Base-by-base conservation (phyloP, 2,329 filamentous ascomycete genomes). In the Talaromyces rugulosus region DNA sequence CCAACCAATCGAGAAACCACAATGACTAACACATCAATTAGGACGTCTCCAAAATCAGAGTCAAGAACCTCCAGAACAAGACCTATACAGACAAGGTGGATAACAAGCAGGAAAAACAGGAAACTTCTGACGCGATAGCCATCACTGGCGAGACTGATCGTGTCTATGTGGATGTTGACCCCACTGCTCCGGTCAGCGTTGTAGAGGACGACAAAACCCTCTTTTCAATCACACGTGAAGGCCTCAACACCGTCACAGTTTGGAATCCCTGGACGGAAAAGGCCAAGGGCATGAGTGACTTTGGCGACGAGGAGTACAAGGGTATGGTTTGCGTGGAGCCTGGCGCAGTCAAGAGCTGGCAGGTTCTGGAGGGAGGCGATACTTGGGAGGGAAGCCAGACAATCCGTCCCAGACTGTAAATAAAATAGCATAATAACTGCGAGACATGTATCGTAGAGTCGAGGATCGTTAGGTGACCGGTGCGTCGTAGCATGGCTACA, bases 251-350 rank as follows among this genome's bases (percentile, higher is more conserved):
- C 68, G 88, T 95, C 16, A 94, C 97, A 1, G 90, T 98, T 33
- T 99, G 95, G 95, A 99, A 99, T 78, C 95, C 95, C 1, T 97
- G 94, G 92, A 83, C 84, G 47, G 91, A 93, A 66, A 96, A 96
- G 81, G 87, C 91, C 1, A 85, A 87, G 69, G 83, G 83, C 5
- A 96, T 96, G 79, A 87, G 81, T 58, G 95, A 99, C 76, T 97
- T 98, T 74, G 85, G 84, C 62, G 90, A 96, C 72, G 90, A 93
- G 59, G 95, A 90, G 42, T 98, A 89, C 82, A 91, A 91, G 82
- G 86, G 92, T 63, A 97, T 98, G 91, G 81, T 99, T 51, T 98
- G 95, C 73, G 86, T 98, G 57, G 95, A 99, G 82, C 90, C 94
- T 2, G 95, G 95, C 12, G 85, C 88, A 9, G 94, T 98, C 18